These are phyloP conservation scores for Aspergillus calidoustus DNA, from an alignment of 2,329 filamentous ascomycete species.

Conservation along the genomic window DNA sequence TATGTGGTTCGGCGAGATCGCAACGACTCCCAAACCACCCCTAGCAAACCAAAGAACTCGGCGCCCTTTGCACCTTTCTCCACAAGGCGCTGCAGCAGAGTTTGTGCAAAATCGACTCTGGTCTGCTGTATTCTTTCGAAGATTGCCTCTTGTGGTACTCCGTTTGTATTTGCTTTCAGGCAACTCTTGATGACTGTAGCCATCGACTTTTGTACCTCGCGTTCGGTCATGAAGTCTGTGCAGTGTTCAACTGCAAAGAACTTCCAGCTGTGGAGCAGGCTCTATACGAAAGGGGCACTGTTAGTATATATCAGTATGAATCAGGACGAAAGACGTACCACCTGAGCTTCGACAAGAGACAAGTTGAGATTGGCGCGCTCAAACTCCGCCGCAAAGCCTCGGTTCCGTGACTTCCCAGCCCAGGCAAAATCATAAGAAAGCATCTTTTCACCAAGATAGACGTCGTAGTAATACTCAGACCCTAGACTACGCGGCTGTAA, in stretches of 20 bases:
- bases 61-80: slow-evolving; percentile 55
- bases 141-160: slow-evolving; percentile 75
- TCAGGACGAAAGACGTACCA: slow-evolving; percentile 57
- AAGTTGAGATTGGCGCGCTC: slow-evolving; percentile 86
- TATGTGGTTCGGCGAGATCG: slow-evolving; percentile 60
- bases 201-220: slow-evolving; percentile 69
- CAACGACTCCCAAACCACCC: slow-evolving; percentile 65
- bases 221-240: slow-evolving; percentile 59
- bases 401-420: slow-evolving; percentile 62
- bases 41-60: slow-evolving; percentile 60
- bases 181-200: slow-evolving; percentile 77
- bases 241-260: slow-evolving; percentile 83
- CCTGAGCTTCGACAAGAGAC: slow-evolving; percentile 89
- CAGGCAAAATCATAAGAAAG: slow-evolving; percentile 79
- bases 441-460: slow-evolving; percentile 74
- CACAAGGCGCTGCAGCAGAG: slow-evolving; percentile 79
- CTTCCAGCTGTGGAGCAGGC: slow-evolving; percentile 87
- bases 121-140: slow-evolving; percentile 77
- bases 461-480: slow-evolving; percentile 80
- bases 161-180: slow-evolving; percentile 74
- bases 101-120: slow-evolving; percentile 79
- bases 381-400: slow-evolving; percentile 83
- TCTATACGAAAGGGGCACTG: slow-evolving; percentile 50
- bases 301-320: slow-evolving; percentile 30
- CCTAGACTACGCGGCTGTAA: slow-evolving; percentile 71